Base-by-base conservation (phyloP, 352 stramenopile species). In the Phytophthora ramorum region DNA sequence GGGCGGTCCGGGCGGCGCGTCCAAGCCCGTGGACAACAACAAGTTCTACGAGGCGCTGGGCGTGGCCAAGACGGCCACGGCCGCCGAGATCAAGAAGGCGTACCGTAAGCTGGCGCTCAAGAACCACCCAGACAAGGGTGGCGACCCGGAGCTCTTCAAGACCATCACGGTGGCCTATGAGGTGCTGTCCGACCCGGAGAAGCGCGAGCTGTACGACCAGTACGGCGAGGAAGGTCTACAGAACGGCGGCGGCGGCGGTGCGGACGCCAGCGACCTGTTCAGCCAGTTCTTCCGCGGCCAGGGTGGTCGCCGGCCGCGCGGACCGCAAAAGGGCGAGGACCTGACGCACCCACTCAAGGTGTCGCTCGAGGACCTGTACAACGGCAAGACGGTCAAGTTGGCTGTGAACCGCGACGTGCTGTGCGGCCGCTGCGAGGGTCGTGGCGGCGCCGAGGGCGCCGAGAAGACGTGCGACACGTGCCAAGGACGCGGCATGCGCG, bases 81-180 rank as follows among this genome's bases (percentile, higher is more conserved):
- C 75, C 7, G 87, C 80, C 7, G 90, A 97, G 67, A 93, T 97
- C 69, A 97, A 97, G 79, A 96, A 96, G 63, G 89, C 90, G 7
- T 97, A 96, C 74, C 85, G 90, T 57, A 97, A 97, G 71, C 69
- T 97, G 22, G 89, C 89, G 48, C 76, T 96, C 16, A 97, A 96
- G 77, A 98, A 99, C 76, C 98, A 99, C 81, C 98, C 98, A 22
- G 98, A 99, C 75, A 99, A 99, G 81, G 97, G 98, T 50, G 98
- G 98, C 62, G 97, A 99, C 80, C 91, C 97, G 41, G 97, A 99
- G 72, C 73, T 93, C 22, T 98, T 98, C 68, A 98, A 98, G 77
- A 85, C 91, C 57, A 98, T 98, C 53, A 95, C 87, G 41, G 94
- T 97, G 48, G 97, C 97, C 20, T 98, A 99, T 78, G 97, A 99